Evolutionary conservation across 805 yeast species (phyloP), one percentile per base, ranked within the genome.

Genomic region (Candida chauliodis): DNA sequence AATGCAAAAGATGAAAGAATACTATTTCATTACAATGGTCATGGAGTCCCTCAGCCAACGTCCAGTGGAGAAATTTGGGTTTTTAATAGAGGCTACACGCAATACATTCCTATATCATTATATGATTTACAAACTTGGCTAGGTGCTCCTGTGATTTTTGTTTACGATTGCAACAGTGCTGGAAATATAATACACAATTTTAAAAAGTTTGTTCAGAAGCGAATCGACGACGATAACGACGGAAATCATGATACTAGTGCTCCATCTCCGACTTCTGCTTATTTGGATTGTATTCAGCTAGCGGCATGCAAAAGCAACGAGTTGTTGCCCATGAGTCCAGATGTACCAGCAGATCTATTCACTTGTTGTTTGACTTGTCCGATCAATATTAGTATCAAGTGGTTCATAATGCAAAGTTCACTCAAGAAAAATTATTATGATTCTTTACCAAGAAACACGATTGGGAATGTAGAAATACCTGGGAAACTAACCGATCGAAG

Each of bases 51-150:
- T 0, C 88, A 88, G 51, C 98, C 99, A 0, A 93, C 99, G 0
- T 80, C 88, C 24, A 79, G 90, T 32, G 99, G 99, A 17, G 99
- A 93, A 55, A 87, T 93, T 19, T 93, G 99, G 99, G 98, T 93
- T 8, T 93, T 93, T 66, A 93, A 93, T 59, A 71, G 97, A 48
- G 96, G 96, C 1, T 93, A 90, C 58, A 93, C 99, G 1, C 99
- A 93, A 63, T 93, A 93, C 58, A 93, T 93, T 42, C 99, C 99
- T 1, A 93, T 93, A 1, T 86, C 96, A 8, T 63, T 93, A n/a
- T 89, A 86, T 59, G 99, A 93, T 53, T 67, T 93, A 34, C 99
- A 93, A 53, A 82, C 95, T 3, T 93, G 99, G 99, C 67, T 93
- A 8, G 99, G 99, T 8, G 97, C 97, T 1, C 99, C 99, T 0